phyloP scores from a whole-genome alignment of 2,329 filamentous ascomycete species.

The Colletotrichum liriopes region DNA sequence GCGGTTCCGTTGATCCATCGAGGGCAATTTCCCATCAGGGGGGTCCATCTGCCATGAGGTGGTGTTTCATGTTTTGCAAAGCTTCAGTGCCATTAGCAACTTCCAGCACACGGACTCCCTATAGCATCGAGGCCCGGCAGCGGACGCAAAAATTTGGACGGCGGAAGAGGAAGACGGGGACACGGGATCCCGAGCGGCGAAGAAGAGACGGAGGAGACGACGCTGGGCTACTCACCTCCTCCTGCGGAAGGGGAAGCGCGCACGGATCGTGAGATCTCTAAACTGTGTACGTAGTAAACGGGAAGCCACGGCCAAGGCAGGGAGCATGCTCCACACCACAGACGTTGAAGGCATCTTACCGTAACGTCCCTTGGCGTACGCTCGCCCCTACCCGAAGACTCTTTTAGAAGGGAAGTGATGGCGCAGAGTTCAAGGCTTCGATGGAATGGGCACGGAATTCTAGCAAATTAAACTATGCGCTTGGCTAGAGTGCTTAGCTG shows the following conservation, averaged over 20 bases:
- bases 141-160: slow-evolving; percentile 27
- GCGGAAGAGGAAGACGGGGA: neutral
- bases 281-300: neutral
- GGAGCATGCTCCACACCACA: slow-evolving; percentile 34
- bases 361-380: slow-evolving; percentile 21
- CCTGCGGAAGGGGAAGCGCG: neutral
- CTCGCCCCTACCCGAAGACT: slow-evolving; percentile 21
- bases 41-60: slow-evolving; percentile 39
- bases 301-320: slow-evolving; percentile 12
- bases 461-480: slow-evolving; percentile 33
- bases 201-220: neutral
- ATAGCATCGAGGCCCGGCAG: slow-evolving; percentile 17
- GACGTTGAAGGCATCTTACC: slow-evolving; percentile 28
- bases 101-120: slow-evolving; percentile 31
- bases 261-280: slow-evolving; percentile 2
- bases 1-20: slow-evolving; percentile 18
- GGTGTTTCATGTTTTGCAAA: slow-evolving; percentile 42
- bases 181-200: slow-evolving; percentile 10
- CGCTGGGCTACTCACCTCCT: neutral
- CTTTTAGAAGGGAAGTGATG: slow-evolving; percentile 22
- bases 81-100: slow-evolving; percentile 33
- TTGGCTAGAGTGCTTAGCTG: slow-evolving; percentile 28
- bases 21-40: slow-evolving; percentile 37
- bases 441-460: slow-evolving; percentile 34
- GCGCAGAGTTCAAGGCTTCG: slow-evolving; percentile 28